Evolutionary conservation across 257 asterid species (phyloP).

Genomic region (Gardenia jasminoides): DNA sequence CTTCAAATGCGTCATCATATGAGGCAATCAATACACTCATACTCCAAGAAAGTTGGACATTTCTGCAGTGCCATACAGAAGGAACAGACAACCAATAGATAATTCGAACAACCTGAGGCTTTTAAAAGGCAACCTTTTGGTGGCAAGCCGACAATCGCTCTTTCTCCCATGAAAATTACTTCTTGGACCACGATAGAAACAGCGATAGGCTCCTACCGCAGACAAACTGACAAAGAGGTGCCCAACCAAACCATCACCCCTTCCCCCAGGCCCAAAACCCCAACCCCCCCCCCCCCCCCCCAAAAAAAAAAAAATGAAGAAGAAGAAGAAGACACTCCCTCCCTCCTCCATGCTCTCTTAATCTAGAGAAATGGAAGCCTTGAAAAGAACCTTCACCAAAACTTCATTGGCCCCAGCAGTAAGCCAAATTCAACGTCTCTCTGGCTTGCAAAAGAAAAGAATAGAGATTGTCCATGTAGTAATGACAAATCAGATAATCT

Average conservation of each 20-base stretch:
- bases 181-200: neutral
- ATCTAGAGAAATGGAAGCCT: neutral
- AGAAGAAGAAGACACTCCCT: neutral
- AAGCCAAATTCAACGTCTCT: neutral
- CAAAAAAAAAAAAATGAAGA: no score
- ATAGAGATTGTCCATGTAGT: neutral
- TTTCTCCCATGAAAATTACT: neutral
- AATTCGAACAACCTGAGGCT: neutral
- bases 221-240: neutral
- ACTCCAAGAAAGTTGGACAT: neutral
- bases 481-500: neutral
- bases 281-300: no score
- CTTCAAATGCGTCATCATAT: neutral
- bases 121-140: neutral
- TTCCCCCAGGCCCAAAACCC: neutral
- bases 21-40: neutral
- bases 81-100: neutral
- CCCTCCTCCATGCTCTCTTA: neutral
- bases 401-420: neutral
- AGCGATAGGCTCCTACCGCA: neutral
- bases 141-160: neutral
- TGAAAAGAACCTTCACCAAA: neutral
- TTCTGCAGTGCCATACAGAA: neutral
- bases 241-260: neutral
- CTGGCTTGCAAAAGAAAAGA: neutral